Percentiles rank a stretch among this genome's conserved stretches.
Conservation (phyloP, 2,329 filamentous ascomycete genomes). For the Paracorniculantispora psalliotae region DNA sequence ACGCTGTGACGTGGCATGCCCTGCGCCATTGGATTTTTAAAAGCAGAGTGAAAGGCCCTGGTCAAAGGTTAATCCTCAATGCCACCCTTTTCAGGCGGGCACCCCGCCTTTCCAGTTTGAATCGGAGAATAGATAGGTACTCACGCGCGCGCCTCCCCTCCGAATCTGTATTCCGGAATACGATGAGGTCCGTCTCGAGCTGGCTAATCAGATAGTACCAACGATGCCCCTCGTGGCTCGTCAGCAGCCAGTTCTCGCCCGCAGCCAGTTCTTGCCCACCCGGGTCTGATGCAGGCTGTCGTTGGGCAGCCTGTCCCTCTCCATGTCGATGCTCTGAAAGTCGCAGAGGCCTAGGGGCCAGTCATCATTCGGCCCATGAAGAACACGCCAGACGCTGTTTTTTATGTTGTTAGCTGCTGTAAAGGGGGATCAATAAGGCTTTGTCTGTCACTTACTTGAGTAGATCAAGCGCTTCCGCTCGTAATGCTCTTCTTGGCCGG, state of each 20-base stretch:
- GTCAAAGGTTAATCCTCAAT: background rate
- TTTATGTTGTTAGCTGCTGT: background rate
- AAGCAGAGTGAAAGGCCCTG: background rate
- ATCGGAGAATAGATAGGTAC: background rate
- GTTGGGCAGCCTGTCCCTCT: background rate
- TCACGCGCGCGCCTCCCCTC: background rate
- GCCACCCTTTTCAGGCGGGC: background rate
- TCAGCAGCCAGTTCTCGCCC: background rate
- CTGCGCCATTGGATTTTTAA: background rate
- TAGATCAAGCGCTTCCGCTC: background rate
- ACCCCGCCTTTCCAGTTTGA: background rate
- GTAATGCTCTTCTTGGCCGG: background rate
- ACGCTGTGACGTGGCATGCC: background rate
- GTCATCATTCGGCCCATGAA: background rate
- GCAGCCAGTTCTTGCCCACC: background rate
- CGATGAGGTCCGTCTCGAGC: background rate
- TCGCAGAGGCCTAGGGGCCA: background rate
- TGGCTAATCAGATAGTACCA: background rate
- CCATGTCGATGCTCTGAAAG: background rate
- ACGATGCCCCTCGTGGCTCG: background rate
- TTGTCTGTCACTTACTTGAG: background rate
- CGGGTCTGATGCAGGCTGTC: background rate
- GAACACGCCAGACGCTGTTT: constrained; percentile 1
- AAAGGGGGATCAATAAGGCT: background rate
- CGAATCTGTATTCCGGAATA: background rate